Evolutionary conservation across 352 stramenopile genomes (phyloP).

Genomic region (Phytophthora constricta): DNA sequence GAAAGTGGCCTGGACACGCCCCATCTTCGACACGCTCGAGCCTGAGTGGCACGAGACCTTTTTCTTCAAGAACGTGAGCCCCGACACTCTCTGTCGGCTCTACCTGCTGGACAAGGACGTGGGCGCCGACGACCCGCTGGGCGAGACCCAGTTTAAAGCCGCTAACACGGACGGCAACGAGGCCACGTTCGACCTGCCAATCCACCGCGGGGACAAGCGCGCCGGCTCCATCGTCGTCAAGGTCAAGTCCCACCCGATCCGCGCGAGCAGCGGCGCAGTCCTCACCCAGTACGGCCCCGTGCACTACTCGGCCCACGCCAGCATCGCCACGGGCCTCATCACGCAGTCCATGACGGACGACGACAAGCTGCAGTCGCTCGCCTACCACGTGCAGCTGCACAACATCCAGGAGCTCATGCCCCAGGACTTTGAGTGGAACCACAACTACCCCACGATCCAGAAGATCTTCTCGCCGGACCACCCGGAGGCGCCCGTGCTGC

Average conservation of each 20-base stretch:
- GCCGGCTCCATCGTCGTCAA: conserved; percentile 41
- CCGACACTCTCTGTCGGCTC: conserved; percentile 36
- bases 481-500: conserved; percentile 31
- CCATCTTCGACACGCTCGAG: conserved; percentile 38
- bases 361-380: conserved; percentile 24
- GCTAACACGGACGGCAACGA: conserved; percentile 36
- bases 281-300: conserved; percentile 38
- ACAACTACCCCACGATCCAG: conserved; percentile 32
- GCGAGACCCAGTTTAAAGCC: conserved; percentile 40
- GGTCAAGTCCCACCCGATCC: conserved; percentile 30
- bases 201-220: conserved; percentile 28
- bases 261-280: neutral
- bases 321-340: conserved; percentile 31
- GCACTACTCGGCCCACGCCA: conserved; percentile 41
- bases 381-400: conserved; percentile 41
- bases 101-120: conserved; percentile 48
- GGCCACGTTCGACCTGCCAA: conserved; percentile 39
- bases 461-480: conserved; percentile 40
- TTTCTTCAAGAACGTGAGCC: conserved; percentile 42
- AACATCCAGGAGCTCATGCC: conserved; percentile 29
- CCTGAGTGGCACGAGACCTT: conserved; percentile 47
- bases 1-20: conserved; percentile 40
- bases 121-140: conserved; percentile 38
- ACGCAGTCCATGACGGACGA: conserved; percentile 34
- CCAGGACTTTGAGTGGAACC: conserved; percentile 40